These are phyloP conservation scores for Auriculariales sp. DNA, from an alignment of 768 basidiomycete genomes.

Conservation along the genomic window DNA sequence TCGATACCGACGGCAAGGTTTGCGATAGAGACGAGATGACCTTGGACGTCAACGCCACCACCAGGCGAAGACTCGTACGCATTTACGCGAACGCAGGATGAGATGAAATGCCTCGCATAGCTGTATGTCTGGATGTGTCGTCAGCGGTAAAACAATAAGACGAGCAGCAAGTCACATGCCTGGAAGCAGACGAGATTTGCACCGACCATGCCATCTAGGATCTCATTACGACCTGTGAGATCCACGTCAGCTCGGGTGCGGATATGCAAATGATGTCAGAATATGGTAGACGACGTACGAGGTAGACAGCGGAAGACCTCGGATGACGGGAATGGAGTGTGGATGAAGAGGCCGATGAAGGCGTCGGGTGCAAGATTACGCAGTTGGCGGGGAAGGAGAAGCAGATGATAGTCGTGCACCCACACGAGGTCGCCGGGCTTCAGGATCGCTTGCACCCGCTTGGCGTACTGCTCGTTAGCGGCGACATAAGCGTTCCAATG, in stretches of 20 bases:
- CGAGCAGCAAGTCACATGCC: constrained; percentile 17
- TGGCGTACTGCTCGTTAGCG: constrained; percentile 76
- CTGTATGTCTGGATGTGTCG: constrained; percentile 55
- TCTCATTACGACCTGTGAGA: constrained; percentile 64
- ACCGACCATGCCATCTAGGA: constrained; percentile 94
- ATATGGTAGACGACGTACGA: constrained; percentile 31
- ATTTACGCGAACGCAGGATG: constrained; percentile 89
- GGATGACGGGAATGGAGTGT: constrained; percentile 94
- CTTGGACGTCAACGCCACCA: constrained; percentile 66
- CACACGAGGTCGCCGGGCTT: constrained; percentile 83
- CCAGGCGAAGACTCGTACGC: constrained; percentile 71
- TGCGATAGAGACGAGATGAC: constrained; percentile 65
- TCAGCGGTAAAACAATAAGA: constrained; percentile 69
- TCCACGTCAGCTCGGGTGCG: neutral
- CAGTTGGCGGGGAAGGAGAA: constrained; percentile 77
- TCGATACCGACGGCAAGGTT: constrained; percentile 96
- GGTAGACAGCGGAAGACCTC: constrained; percentile 93
- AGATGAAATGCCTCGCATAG: constrained; percentile 88
- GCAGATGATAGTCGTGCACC: constrained; percentile 92
- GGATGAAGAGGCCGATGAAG: constrained; percentile 83
- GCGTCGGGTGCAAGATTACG: constrained; percentile 48
- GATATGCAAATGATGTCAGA: constrained; percentile 1
- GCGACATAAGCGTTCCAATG: constrained; percentile 70
- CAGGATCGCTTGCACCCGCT: constrained; percentile 59
- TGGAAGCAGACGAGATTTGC: constrained; percentile 96